Conservation (phyloP, 208 protist species). For the Crithidia bombi region DNA sequence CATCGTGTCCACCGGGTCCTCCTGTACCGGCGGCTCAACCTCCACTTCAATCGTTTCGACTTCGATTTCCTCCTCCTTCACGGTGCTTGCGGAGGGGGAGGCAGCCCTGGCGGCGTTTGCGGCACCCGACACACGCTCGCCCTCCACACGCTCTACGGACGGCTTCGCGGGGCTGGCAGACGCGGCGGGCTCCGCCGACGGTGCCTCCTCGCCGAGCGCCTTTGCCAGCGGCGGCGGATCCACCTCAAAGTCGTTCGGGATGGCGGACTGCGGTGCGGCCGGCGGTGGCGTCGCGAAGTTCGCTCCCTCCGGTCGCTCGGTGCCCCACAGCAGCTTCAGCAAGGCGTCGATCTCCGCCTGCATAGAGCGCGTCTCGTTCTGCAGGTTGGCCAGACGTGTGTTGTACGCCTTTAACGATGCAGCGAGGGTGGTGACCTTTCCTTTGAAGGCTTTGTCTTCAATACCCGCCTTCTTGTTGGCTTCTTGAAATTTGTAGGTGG, state of each 20-base stretch:
- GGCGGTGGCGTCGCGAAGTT: constrained; percentile 65
- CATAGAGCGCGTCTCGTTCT: constrained; percentile 85
- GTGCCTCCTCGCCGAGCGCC: constrained; percentile 41
- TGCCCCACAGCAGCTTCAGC: constrained; percentile 85
- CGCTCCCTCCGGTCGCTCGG: constrained; percentile 59
- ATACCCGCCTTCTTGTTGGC: constrained; percentile 42
- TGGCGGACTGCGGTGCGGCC: constrained; percentile 7
- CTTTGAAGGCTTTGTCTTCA: constrained; percentile 77
- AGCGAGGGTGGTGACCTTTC: constrained; percentile 70
- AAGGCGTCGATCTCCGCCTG: constrained; percentile 79
- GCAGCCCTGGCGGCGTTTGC: background rate
- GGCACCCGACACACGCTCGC: constrained; percentile 52
- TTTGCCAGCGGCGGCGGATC: constrained; percentile 72
- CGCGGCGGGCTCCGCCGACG: background rate
- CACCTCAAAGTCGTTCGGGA: constrained; percentile 58
- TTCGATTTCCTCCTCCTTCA: constrained; percentile 76
- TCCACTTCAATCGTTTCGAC: constrained; percentile 88
- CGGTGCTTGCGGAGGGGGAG: background rate
- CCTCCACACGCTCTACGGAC: constrained; percentile 82
- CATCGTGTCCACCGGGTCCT: constrained; percentile 71
- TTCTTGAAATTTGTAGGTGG: constrained; percentile 65
- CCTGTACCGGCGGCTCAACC: constrained; percentile 47
- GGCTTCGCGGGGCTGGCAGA: background rate
- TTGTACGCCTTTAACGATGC: constrained; percentile 91
- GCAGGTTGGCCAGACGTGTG: constrained; percentile 76